These are phyloP conservation scores for Pelargonium cotyledonis DNA, from an alignment of 441 rosid species.

Conservation along the genomic window DNA sequence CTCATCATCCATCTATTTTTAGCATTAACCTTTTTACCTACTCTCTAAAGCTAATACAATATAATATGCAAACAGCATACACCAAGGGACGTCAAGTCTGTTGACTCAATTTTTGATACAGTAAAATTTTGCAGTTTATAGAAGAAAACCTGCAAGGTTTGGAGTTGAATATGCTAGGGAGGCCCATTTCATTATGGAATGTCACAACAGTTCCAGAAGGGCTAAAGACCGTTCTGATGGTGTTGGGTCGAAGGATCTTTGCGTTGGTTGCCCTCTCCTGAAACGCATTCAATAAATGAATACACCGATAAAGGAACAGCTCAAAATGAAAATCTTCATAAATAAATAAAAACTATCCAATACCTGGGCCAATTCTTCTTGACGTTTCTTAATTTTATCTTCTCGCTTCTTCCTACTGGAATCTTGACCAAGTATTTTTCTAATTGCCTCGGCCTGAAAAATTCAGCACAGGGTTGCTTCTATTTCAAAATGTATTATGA, in stretches of 20 bases:
- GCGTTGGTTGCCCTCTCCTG: conserved; percentile 79
- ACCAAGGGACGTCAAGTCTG: background rate
- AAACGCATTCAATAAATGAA: conserved; percentile 9
- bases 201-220: conserved; percentile 68
- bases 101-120: background rate
- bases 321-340: background rate
- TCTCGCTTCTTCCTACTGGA: conserved; percentile 85
- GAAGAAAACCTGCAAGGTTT: conserved; percentile 44
- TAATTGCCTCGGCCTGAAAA: conserved; percentile 76
- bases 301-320: conserved; percentile 9
- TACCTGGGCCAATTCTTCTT: conserved; percentile 83
- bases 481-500: conserved; percentile 1
- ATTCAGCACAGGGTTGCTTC: conserved; percentile 3
- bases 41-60: too few species aligned
- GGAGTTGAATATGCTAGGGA: conserved; percentile 62
- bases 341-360: conserved; percentile 8
- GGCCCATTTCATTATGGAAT: conserved; percentile 62
- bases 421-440: conserved; percentile 93
- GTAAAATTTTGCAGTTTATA: background rate
- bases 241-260: conserved; percentile 36
- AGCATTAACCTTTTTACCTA: too few species aligned
- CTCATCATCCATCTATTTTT: too few species aligned
- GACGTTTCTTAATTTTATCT: conserved; percentile 69
- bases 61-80: too few species aligned
- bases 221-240: conserved; percentile 58